Conservation (phyloP, 148 eudicot genomes). For the Amaranthus palmeri region DNA sequence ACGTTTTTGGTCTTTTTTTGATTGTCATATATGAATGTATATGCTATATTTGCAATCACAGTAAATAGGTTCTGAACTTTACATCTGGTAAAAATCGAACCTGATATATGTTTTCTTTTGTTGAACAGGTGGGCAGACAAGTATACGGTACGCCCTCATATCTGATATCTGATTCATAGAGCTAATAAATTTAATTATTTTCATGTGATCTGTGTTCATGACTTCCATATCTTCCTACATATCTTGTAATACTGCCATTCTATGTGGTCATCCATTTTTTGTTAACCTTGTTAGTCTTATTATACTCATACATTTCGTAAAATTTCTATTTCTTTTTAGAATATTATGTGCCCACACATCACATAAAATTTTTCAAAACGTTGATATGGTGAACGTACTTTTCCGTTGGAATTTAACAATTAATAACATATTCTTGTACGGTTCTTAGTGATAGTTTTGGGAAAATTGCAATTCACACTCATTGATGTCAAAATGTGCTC, state of each 20-base stretch:
- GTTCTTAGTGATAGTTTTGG: too few relatives aligned
- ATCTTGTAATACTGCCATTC: neutral
- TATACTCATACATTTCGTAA: too few relatives aligned
- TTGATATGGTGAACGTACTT: too few relatives aligned
- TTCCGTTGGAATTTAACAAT: too few relatives aligned
- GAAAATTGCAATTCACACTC: too few relatives aligned
- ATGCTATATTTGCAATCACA: neutral
- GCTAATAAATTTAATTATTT: constrained; percentile 4
- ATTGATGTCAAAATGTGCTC: too few relatives aligned
- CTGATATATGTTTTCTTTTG: constrained; percentile 16
- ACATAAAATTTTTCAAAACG: too few relatives aligned
- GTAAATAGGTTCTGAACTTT: neutral
- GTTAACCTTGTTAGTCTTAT: neutral
- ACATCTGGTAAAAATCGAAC: neutral
- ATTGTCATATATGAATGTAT: neutral
- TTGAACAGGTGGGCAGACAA: constrained; percentile 96
- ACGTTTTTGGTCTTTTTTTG: neutral
- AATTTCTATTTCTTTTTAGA: too few relatives aligned
- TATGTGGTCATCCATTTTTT: neutral
- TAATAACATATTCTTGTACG: too few relatives aligned
- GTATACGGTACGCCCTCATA: constrained; percentile 69
- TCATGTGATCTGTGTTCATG: neutral
- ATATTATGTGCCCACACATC: too few relatives aligned
- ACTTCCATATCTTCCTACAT: neutral
- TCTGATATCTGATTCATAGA: constrained; percentile 12